Conservation (phyloP, 352 stramenopile species). For the Peronosclerospora sorghi region DNA sequence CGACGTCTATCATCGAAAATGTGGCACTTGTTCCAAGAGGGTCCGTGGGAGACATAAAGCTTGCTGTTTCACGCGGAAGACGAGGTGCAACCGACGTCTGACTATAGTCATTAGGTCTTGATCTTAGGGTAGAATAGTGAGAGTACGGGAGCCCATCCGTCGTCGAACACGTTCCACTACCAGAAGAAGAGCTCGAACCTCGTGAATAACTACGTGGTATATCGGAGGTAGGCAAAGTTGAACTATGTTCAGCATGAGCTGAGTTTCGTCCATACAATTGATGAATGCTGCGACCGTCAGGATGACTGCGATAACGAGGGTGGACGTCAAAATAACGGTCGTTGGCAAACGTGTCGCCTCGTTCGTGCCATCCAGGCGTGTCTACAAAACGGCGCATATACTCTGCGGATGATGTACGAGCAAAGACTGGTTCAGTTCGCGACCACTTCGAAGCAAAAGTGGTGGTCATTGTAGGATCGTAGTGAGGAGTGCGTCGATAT, state of each 20-base stretch:
- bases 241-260: constrained; percentile 1
- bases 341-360: constrained; percentile 10
- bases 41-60: constrained; percentile 15
- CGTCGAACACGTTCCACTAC: constrained; percentile 9
- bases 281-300: constrained; percentile 17
- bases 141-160: constrained; percentile 9
- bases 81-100: constrained; percentile 4
- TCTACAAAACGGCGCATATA: constrained; percentile 25
- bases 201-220: constrained; percentile 9
- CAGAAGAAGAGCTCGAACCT: constrained; percentile 9
- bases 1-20: constrained; percentile 60
- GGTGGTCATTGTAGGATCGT: constrained; percentile 12
- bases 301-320: constrained; percentile 9
- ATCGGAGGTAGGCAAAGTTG: not conserved
- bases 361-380: constrained; percentile 30
- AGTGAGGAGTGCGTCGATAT: constrained; percentile 9
- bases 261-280: constrained; percentile 7
- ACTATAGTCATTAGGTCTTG: constrained; percentile 8
- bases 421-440: not conserved
- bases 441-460: constrained; percentile 20
- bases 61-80: constrained; percentile 16
- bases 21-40: constrained; percentile 15
- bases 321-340: constrained; percentile 12
- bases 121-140: constrained; percentile 14
- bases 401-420: constrained; percentile 6